A percentile compares a stretch with the other conserved stretches of the same genome.
Evolutionary conservation across 2,329 filamentous ascomycete species (phyloP).

Genomic region (Ceratocystis huliohia): DNA sequence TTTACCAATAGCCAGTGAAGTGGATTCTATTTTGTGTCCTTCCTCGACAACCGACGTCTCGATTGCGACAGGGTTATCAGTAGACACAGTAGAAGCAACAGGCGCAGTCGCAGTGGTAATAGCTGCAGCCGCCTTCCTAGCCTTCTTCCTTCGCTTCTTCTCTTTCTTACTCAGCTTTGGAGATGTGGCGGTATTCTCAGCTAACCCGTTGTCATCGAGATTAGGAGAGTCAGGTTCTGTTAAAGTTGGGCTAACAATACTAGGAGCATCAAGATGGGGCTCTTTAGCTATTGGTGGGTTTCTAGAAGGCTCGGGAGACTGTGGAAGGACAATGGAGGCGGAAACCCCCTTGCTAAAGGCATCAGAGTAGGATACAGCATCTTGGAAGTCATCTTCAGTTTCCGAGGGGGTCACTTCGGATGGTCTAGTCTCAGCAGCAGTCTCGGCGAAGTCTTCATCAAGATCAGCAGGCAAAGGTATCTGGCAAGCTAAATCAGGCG

Average conservation of each 20-base stretch:
- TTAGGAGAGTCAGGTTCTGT: background rate
- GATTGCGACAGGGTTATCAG: background rate
- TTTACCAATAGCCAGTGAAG: background rate
- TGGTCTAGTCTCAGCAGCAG: background rate
- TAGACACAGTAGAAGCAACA: background rate
- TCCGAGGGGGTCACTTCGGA: background rate
- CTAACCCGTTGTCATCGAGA: background rate
- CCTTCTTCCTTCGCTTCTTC: constrained; percentile 12
- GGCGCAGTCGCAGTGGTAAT: background rate
- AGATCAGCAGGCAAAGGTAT: constrained; percentile 6
- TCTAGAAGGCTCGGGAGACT: background rate
- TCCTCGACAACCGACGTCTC: background rate
- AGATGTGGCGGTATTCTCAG: background rate
- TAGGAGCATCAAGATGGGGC: too few species aligned
- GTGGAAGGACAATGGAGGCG: too few species aligned
- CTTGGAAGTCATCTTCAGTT: background rate
- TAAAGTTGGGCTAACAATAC: background rate
- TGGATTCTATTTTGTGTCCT: background rate
- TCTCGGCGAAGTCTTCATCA: background rate
- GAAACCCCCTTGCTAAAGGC: background rate
- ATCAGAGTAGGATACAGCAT: background rate
- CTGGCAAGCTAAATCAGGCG: background rate
- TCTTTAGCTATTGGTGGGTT: too few species aligned
- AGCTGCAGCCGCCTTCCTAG: constrained; percentile 6
- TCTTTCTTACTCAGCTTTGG: constrained; percentile 5